Conservation (phyloP, 2,329 filamentous ascomycete genomes). For the Sarocladium brachiariae region DNA sequence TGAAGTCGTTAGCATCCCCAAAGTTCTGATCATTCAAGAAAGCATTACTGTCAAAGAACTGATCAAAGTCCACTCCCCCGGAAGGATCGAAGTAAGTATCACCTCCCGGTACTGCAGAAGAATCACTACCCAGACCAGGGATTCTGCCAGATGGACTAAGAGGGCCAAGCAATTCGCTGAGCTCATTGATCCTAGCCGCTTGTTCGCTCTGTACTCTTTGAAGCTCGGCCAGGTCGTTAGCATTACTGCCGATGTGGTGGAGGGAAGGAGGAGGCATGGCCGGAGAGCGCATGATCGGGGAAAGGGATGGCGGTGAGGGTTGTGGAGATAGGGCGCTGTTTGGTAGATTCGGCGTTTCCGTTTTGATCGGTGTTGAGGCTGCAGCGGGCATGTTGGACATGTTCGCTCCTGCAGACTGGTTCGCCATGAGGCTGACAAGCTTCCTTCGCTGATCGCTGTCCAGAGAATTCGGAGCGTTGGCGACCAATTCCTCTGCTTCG, state of each 20-base stretch:
- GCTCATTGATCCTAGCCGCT: slow-evolving; percentile 65
- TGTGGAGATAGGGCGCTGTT: slow-evolving; percentile 14
- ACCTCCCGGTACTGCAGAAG: not conserved
- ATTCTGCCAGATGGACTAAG: slow-evolving; percentile 75
- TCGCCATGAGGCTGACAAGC: slow-evolving; percentile 55
- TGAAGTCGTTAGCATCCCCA: slow-evolving; percentile 39
- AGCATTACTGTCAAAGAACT: slow-evolving; percentile 41
- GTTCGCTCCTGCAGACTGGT: slow-evolving; percentile 23
- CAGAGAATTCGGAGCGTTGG: slow-evolving; percentile 47
- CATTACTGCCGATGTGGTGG: slow-evolving; percentile 59
- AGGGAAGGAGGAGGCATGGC: slow-evolving; percentile 43
- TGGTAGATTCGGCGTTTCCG: slow-evolving; percentile 1
- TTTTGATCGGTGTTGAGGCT: slow-evolving; percentile 13
- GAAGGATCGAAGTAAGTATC: slow-evolving; percentile 24
- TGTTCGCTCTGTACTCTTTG: slow-evolving; percentile 75
- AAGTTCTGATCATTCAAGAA: slow-evolving; percentile 33
- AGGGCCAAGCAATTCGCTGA: slow-evolving; percentile 68
- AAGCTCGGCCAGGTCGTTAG: slow-evolving; percentile 71
- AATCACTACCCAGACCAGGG: slow-evolving; percentile 48
- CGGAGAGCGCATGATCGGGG: slow-evolving; percentile 41
- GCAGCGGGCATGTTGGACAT: slow-evolving; percentile 16
- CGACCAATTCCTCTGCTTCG: slow-evolving; percentile 42
- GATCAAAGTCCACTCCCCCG: slow-evolving; percentile 40
- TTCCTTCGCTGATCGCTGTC: slow-evolving; percentile 51
- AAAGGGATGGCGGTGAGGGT: slow-evolving; percentile 32